phyloP scores from a whole-genome alignment of 2,329 filamentous ascomycete genomes.

The Aspergillus sp. region DNA sequence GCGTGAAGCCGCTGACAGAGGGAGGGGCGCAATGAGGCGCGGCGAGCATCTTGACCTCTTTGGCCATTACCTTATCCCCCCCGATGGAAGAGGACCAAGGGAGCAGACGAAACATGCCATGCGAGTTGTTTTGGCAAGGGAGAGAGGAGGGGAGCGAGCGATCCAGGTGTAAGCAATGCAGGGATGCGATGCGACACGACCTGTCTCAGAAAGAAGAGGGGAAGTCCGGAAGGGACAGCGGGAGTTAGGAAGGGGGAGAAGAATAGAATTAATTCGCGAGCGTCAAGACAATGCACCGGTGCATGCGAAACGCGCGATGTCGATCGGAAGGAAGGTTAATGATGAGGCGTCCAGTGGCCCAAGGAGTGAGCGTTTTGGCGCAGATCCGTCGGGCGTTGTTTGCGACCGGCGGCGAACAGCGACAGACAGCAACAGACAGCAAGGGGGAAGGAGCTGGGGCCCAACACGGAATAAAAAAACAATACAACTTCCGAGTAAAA shows the following conservation, averaged over 20 bases:
- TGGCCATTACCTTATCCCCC: slow-evolving; percentile 46
- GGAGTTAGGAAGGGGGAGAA: slow-evolving; percentile 5
- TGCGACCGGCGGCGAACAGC: slow-evolving; percentile 18
- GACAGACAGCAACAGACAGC: slow-evolving; percentile 3
- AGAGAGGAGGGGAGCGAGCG: neutral
- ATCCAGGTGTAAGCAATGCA: slow-evolving; percentile 8
- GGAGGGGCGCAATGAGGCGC: slow-evolving; percentile 35
- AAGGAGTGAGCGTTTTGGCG: slow-evolving; percentile 16
- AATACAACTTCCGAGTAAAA: neutral
- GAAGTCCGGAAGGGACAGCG: neutral
- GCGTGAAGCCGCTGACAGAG: slow-evolving; percentile 27
- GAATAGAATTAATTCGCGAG: slow-evolving; percentile 9
- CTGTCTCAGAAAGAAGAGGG: slow-evolving; percentile 10
- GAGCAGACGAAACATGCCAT: slow-evolving; percentile 52
- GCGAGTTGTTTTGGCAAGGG: slow-evolving; percentile 30
- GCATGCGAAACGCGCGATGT: slow-evolving; percentile 22
- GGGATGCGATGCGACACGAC: slow-evolving; percentile 15
- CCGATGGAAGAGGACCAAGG: slow-evolving; percentile 48
- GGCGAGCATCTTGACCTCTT: slow-evolving; percentile 46
- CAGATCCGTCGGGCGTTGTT: slow-evolving; percentile 18
- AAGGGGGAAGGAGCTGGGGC: slow-evolving; percentile 13
- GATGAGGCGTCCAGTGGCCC: slow-evolving; percentile 12
- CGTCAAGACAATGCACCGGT: slow-evolving; percentile 18
- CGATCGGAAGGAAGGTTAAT: slow-evolving; percentile 15
- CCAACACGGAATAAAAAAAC: slow-evolving; percentile 3